Evolutionary conservation across 2,329 filamentous ascomycete species (phyloP), one percentile per base, ranked within the genome.

Genomic region (Epichloe glyceriae): DNA sequence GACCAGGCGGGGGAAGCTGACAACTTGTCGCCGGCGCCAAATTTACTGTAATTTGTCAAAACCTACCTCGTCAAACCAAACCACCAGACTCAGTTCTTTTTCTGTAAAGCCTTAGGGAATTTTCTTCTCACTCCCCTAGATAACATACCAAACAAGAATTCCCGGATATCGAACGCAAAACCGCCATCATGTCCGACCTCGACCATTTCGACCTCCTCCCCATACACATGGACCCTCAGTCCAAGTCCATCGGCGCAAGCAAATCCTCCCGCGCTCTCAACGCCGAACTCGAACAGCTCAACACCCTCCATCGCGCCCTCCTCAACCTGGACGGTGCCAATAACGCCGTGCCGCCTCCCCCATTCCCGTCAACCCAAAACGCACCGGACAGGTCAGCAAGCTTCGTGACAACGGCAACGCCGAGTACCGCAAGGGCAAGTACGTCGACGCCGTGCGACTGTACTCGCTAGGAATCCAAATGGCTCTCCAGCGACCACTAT

Each of bases 381-480:
- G 91, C 62, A 83, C 79, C 57, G 88, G 87, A 37, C 82, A 90
- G 64, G 86, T 98, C 68, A 80, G 76, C 69, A 97, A 97, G 72
- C 82, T 97, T 57, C 87, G 89, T 65, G 93, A 97, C 66, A 79
- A 78, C 52, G 91, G 88, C 61, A 95, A 95, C 73, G 72, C 72
- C 52, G 81, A 86, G 59, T 91, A 87, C 74, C 85, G 88, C 68
- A 90, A 91, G 69, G 78, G 78, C 60, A 77, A 81, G 58, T 81
- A 85, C 70, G 69, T 68, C 51, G 88, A 94, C 50, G 91, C 91
- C 4, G 75, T 88, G 58, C 83, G 82, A 58, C 77, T 90, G 58
- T 96, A 97, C 73, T 79, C 78, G 0, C 79, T 91, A n/a, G 90
- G 88, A 2, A 78, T 97, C 51, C 82, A 93, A 57, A 95, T 97